Conservation (phyloP, 164 flowering plant genomes). For the Annona cherimola region DNA sequence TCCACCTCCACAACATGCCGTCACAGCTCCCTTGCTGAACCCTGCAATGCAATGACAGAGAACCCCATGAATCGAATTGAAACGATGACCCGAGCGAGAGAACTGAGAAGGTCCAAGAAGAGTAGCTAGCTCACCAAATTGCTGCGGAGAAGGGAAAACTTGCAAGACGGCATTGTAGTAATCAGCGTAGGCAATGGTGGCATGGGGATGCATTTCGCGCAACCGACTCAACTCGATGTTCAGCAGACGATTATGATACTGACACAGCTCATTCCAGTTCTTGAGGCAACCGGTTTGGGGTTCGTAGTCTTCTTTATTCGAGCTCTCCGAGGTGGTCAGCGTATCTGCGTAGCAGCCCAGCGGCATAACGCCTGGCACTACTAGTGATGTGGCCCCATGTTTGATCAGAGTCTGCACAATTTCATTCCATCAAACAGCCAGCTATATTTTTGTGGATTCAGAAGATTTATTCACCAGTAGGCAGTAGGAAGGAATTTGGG, state of each 20-base stretch:
- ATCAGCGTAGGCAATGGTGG: constrained; percentile 1
- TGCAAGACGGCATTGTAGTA: neutral
- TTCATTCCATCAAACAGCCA: neutral
- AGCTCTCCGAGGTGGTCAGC: neutral
- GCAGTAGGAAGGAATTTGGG: neutral
- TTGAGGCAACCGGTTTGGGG: neutral
- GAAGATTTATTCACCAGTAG: neutral
- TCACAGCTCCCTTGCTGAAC: constrained; percentile 1
- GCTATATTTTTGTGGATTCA: neutral
- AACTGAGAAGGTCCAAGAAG: too few species aligned
- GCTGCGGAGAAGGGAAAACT: neutral
- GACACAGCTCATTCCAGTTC: neutral
- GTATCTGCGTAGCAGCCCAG: neutral
- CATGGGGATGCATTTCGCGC: constrained; percentile 1
- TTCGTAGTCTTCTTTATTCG: neutral
- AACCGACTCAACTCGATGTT: neutral
- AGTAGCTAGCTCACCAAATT: neutral
- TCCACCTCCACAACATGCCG: constrained; percentile 36
- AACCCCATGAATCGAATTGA: neutral
- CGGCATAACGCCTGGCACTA: constrained; percentile 50
- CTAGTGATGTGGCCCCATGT: constrained; percentile 44
- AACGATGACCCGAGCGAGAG: too few species aligned
- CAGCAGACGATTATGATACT: neutral
- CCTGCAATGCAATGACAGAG: constrained; percentile 1
- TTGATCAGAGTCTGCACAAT: constrained; percentile 38